Base-by-base conservation (phyloP, 495 filamentous ascomycete species). In the Hamigera avellanea region DNA sequence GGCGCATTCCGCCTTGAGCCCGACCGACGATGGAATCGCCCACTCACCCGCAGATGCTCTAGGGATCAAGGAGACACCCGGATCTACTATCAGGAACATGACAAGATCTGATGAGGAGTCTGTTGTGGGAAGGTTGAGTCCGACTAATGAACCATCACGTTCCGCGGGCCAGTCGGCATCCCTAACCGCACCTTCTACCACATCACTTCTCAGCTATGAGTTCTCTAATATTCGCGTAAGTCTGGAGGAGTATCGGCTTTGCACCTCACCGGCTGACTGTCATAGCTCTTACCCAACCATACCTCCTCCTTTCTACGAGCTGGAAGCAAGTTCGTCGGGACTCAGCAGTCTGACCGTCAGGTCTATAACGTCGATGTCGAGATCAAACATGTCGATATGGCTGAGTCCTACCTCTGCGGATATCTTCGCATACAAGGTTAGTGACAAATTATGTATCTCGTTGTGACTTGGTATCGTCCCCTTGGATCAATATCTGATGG, bases 331-430 rank as follows among this genome's bases (percentile, higher is more conserved):
- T 99, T 96, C 51, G 67, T 69, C 21, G 93, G 93, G 31, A 91
- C 83, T 8, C 93, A 99, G 48, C 80, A 85, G 53, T 95, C 88
- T 5, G 87, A 95, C 46, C 74, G 77, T 28, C 86, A 93, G 45
- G 70, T 80, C 4, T 99, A 99, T 56, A 84, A 89, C 39, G 93
- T 99, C 6, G 81, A 95, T 43, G 93, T 99, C 29, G 87, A 95
- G 52, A 83, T 99, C 48, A 95, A 95, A 57, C 79, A 93, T 56
- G 86, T 99, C 36, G 87, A 96, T 54, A 81, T 96, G 75, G 67
- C 76, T 25, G 86, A 96, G 54, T 96, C 93, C 9, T 94, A 89
- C 44, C 70, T 99, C 9, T 95, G 89, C 52, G 93, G 93, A 21
- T 96, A 94, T 59, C 73, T 99, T 36, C 81, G 81, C 43, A 99